Evolutionary conservation across 2,329 filamentous ascomycete genomes (phyloP).

Genomic region (Cercospora janseana): DNA sequence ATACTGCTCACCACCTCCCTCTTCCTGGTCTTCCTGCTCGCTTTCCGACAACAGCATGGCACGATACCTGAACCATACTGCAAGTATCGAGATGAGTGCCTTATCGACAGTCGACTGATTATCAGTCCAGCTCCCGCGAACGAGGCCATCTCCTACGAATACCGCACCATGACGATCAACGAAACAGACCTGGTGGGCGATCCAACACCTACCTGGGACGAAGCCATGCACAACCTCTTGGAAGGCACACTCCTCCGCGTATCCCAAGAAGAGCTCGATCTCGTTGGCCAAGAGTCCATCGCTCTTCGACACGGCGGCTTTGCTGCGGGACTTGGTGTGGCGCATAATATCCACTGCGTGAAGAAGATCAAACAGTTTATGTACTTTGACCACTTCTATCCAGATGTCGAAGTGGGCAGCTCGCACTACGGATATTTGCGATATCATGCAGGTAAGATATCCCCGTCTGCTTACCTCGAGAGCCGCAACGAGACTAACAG

Average conservation of each 20-base stretch:
- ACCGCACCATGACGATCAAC: constrained; percentile 15
- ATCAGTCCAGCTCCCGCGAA: constrained; percentile 11
- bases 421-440: constrained; percentile 14
- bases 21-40: constrained; percentile 14
- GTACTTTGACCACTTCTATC: constrained; percentile 18
- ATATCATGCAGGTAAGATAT: constrained; percentile 14
- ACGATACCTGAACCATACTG: constrained; percentile 19
- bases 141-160: constrained; percentile 16
- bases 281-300: constrained; percentile 10
- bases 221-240: constrained; percentile 14
- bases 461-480: no score
- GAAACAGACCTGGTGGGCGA: constrained; percentile 17
- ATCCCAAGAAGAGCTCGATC: constrained; percentile 13
- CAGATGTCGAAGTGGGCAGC: constrained; percentile 10
- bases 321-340: constrained; percentile 16
- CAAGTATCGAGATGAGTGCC: not conserved
- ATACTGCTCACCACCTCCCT: constrained; percentile 10
- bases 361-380: constrained; percentile 22
- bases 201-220: constrained; percentile 15
- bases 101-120: not conserved
- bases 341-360: constrained; percentile 20
- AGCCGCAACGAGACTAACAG: not conserved
- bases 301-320: constrained; percentile 14
- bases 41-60: constrained; percentile 6
- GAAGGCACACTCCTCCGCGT: constrained; percentile 17